These are phyloP conservation scores for Trichoderma sp. DNA, from an alignment of 2,329 filamentous ascomycete species.

Conservation along the genomic window DNA sequence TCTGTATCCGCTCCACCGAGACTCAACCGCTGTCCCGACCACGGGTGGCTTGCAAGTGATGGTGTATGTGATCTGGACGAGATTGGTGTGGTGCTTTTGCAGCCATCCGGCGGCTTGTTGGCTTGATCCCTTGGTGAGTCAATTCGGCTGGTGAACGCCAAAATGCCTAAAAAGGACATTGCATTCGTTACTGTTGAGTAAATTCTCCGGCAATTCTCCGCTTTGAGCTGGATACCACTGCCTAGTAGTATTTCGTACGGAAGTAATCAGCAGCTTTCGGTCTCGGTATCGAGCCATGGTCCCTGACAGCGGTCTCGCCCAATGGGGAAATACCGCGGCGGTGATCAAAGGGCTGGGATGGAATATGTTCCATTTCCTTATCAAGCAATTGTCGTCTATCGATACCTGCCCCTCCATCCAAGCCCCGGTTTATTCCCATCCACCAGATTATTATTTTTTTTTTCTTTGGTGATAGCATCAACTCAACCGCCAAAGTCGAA, in stretches of 20 bases:
- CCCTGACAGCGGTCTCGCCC: slow-evolving; percentile 13
- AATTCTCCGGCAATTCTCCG: neutral
- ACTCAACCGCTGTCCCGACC: neutral
- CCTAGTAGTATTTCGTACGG: too few relatives aligned
- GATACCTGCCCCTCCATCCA: slow-evolving; percentile 15
- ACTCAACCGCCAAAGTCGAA: neutral
- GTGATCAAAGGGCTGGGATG: neutral
- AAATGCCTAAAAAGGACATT: neutral
- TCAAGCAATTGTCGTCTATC: slow-evolving; percentile 3
- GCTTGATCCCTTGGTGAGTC: neutral
- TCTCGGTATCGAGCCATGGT: neutral
- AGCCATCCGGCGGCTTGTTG: neutral
- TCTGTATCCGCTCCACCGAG: neutral
- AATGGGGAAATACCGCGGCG: slow-evolving; percentile 17
- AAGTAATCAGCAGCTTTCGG: neutral
- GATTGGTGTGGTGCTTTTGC: slow-evolving; percentile 4
- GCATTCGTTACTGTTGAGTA: neutral
- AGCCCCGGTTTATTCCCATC: slow-evolving; percentile 3
- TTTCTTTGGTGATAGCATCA: neutral
- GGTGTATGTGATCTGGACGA: slow-evolving; percentile 9
- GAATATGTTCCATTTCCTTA: neutral
- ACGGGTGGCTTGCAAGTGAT: neutral
- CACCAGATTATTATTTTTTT: neutral
- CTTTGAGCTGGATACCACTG: neutral
- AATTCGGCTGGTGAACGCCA: neutral